Evolutionary conservation across 306 rosid species (phyloP), one percentile per base, ranked within the genome.

Genomic region (Pterocarpus macrocarpus): DNA sequence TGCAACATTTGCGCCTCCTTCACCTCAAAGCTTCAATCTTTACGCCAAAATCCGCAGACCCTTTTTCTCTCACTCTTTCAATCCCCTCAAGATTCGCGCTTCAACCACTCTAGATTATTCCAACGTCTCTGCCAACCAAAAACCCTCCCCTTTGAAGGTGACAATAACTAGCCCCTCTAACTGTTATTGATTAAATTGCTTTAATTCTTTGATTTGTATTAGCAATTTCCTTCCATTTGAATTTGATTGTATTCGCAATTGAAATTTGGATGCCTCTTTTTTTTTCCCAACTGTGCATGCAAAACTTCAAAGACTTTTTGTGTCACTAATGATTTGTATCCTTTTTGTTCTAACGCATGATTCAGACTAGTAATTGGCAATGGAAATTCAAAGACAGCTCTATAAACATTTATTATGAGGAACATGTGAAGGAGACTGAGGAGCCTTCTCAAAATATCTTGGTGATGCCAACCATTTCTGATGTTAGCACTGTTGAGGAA

Each of bases 401-500:
- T 36, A 41, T 95, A 67, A 95, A 87, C 75, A 85, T 95, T 81
- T 95, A 95, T 85, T 95, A 92, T 73, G 98, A 95, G 87, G 95
- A 92, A 64, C 92, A 92, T 81, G 90, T 69, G 71, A 90, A 85
- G 80, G 92, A 88, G 82, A 82, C 53, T 49, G n/a, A 77, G 4
- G 92, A 82, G 71, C 83, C 95, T 81, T 80, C 89, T 14, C 91
- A 92, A 50, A 88, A 91, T 81, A 90, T 95, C 76, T 90, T 92
- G 81, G 66, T 95, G 92, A 83, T 95, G 88, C 97, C 99, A 15
- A 95, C 97, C 44, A 91, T 95, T 86, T 95, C 97, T 73, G 98
- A 95, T 83, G 98, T 95, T 33, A 95, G 98, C 71, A 95, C 97
- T 2, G 98, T 95, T 66, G 97, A 95, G 89, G 98, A 95, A 80